A percentile compares a stretch with the other conserved stretches of the same genome.
Evolutionary conservation across 179 eudicot species (phyloP).

Genomic region (Patellifolia procumbens): DNA sequence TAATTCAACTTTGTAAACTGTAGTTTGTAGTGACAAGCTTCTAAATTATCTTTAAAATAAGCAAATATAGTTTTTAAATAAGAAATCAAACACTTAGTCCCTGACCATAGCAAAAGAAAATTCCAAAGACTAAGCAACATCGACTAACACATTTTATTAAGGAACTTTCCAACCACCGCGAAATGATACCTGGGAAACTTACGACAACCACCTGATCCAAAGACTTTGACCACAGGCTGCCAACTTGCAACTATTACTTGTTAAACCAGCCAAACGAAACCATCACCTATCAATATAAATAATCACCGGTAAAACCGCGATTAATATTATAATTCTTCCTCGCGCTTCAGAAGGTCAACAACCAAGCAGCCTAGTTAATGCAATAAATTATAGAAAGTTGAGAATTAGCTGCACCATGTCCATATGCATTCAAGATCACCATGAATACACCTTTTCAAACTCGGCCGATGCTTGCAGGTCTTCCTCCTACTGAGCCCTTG

Average conservation of each 20-base stretch:
- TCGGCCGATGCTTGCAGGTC: constrained; percentile 33
- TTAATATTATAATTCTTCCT: constrained; percentile 1
- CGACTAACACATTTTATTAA: neutral
- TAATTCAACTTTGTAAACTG: too few species aligned
- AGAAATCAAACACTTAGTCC: neutral
- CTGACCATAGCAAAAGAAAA: too few species aligned
- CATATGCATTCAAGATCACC: neutral
- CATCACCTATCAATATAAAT: neutral
- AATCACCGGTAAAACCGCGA: neutral
- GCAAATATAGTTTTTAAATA: neutral
- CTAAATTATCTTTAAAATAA: neutral
- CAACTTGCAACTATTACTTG: neutral
- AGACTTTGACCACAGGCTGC: neutral
- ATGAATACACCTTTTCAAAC: neutral
- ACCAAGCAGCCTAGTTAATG: neutral
- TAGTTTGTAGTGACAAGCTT: too few species aligned
- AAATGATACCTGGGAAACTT: neutral
- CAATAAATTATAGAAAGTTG: neutral
- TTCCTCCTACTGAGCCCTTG: constrained; percentile 50
- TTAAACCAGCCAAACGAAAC: neutral
- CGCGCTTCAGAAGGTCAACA: neutral
- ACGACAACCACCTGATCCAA: neutral
- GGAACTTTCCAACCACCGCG: constrained; percentile 1
- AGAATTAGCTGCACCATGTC: constrained; percentile 1
- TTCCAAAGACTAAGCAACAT: neutral